Percentiles rank a stretch among this genome's conserved stretches.
phyloP scores from a whole-genome alignment of 805 yeast genomes.

The Metschnikowia cubensis region DNA sequence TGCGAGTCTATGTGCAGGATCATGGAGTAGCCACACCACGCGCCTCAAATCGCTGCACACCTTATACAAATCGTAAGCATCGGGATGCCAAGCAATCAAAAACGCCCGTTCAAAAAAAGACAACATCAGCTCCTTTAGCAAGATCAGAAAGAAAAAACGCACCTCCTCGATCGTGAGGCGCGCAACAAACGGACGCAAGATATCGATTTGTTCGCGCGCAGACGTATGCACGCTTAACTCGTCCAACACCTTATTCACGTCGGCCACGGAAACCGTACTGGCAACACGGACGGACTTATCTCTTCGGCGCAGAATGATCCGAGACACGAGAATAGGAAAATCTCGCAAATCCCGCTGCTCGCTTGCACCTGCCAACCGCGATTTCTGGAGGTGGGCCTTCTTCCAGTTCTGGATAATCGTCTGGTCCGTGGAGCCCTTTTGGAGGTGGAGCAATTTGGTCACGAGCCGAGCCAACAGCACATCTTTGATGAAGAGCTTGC shows the following conservation, averaged over 20 bases:
- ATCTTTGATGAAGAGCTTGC: constrained; percentile 64
- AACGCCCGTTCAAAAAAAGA: constrained; percentile 58
- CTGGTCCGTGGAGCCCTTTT: constrained; percentile 60
- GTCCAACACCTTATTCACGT: constrained; percentile 31
- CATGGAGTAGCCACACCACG: constrained; percentile 53
- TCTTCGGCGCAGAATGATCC: constrained; percentile 50
- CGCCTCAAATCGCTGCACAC: constrained; percentile 61
- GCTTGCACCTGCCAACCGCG: constrained; percentile 41
- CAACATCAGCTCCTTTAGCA: constrained; percentile 58
- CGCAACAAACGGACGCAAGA: constrained; percentile 49
- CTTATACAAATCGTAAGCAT: constrained; percentile 60
- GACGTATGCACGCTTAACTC: constrained; percentile 22
- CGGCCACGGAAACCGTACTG: constrained; percentile 22
- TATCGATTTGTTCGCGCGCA: constrained; percentile 34
- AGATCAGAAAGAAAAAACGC: constrained; percentile 62
- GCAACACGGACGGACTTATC: constrained; percentile 38
- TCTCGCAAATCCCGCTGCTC: constrained; percentile 27
- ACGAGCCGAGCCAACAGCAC: constrained; percentile 47
- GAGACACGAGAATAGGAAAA: constrained; percentile 47
- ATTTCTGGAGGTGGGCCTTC: constrained; percentile 31
- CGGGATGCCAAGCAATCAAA: constrained; percentile 70
- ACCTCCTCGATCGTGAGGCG: constrained; percentile 59
- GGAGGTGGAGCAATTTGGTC: constrained; percentile 51
- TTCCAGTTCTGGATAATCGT: constrained; percentile 36
- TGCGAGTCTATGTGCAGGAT: constrained; percentile 44